Evolutionary conservation across 1,284 basidiomycete species (phyloP).

Genomic region (Tylopilus sp.): DNA sequence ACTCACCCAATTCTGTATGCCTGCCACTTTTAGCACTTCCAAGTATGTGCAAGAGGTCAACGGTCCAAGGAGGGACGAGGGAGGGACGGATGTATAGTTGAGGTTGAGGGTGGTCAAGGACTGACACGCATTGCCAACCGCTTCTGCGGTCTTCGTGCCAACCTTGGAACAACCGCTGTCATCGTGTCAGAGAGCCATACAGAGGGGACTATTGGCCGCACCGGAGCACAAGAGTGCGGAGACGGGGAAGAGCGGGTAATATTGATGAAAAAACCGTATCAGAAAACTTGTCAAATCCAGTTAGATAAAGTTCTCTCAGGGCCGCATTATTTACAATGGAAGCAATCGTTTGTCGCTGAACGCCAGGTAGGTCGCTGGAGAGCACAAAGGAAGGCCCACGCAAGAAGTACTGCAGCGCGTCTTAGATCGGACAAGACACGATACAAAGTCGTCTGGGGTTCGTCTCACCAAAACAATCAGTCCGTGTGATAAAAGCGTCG

Average conservation of each 20-base stretch:
- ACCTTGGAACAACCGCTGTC: conserved; percentile 58
- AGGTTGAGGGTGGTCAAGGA: conserved; percentile 50
- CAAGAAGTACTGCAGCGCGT: conserved; percentile 49
- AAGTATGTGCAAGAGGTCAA: conserved; percentile 42
- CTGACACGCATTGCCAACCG: conserved; percentile 42
- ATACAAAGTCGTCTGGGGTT: neutral
- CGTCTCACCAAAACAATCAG: conserved; percentile 56
- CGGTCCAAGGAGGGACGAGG: conserved; percentile 45
- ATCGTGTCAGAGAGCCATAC: conserved; percentile 12
- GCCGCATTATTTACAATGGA: conserved; percentile 40
- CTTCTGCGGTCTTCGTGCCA: conserved; percentile 45
- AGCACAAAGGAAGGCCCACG: conserved; percentile 51
- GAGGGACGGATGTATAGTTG: conserved; percentile 56
- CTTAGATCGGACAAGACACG: conserved; percentile 1
- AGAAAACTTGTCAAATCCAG: conserved; percentile 48
- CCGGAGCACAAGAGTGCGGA: conserved; percentile 53
- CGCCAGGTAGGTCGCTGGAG: conserved; percentile 50
- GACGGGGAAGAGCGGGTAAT: conserved; percentile 41
- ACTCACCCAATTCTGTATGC: conserved; percentile 57
- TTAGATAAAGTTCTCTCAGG: conserved; percentile 50
- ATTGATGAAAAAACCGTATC: conserved; percentile 52
- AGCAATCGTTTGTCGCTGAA: conserved; percentile 47
- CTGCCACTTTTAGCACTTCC: conserved; percentile 60
- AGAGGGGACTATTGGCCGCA: conserved; percentile 27
- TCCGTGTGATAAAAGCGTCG: conserved; percentile 48